Evolutionary conservation across 2,329 filamentous ascomycete genomes (phyloP).

Genomic region (Coleophoma eucalyptorum): DNA sequence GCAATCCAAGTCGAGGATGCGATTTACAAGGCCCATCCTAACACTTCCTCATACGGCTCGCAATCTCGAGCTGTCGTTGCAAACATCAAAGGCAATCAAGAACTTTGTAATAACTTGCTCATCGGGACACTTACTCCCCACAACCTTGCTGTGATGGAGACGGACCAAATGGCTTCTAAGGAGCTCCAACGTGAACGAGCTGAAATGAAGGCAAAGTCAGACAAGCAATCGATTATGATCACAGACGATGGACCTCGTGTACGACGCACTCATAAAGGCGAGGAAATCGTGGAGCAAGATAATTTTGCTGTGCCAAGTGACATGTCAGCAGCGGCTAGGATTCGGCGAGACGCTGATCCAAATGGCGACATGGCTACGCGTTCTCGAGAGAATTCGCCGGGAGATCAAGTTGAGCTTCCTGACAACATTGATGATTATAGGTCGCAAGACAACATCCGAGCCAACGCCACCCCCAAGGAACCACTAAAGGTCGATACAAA

Average conservation of each 20-base stretch:
- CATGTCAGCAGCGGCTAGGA: conserved; percentile 23
- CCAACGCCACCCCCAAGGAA: conserved; percentile 18
- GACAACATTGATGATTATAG: conserved; percentile 24
- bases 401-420: conserved; percentile 26
- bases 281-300: conserved; percentile 83
- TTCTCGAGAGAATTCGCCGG: conserved; percentile 31
- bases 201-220: conserved; percentile 71
- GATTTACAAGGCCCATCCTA: conserved; percentile 52
- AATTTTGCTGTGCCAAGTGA: conserved; percentile 35
- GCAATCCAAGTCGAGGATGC: conserved; percentile 79
- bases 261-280: conserved; percentile 89
- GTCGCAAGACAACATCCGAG: conserved; percentile 21
- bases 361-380: conserved; percentile 27
- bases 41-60: conserved; percentile 46
- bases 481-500: conserved; percentile 27
- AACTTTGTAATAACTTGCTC: conserved; percentile 74
- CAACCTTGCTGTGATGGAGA: conserved; percentile 82
- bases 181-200: conserved; percentile 78
- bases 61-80: conserved; percentile 75
- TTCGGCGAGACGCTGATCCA: conserved; percentile 34
- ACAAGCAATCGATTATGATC: conserved; percentile 81
- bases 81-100: conserved; percentile 86
- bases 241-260: conserved; percentile 74
- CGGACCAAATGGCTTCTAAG: conserved; percentile 87
- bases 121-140: conserved; percentile 66